phyloP scores from a whole-genome alignment of 176 grass and related monocot genomes.

The Cenchrus fungigraminus region DNA sequence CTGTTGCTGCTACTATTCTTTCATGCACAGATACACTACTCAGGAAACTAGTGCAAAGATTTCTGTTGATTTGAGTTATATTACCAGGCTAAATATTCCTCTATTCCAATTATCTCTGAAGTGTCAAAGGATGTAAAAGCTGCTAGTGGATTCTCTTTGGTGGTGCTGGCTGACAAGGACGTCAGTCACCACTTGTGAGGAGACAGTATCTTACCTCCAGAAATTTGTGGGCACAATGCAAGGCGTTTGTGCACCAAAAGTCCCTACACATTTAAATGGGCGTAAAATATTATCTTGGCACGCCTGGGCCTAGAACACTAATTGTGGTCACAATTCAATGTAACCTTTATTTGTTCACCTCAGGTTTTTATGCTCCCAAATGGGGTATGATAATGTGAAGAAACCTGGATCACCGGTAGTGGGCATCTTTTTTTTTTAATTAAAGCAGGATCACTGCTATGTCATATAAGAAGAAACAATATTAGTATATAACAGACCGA shows the following conservation, averaged over 20 bases:
- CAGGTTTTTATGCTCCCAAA: not conserved
- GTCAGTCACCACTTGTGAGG: not conserved
- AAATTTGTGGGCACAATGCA: not conserved
- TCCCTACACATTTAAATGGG: not conserved
- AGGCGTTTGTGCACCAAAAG: not conserved
- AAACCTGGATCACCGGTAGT: not conserved
- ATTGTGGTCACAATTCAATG: not conserved
- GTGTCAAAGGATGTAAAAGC: not conserved
- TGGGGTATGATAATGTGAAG: not conserved
- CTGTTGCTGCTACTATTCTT: not conserved
- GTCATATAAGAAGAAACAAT: too few species aligned
- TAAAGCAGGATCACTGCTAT: too few species aligned
- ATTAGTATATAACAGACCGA: too few species aligned
- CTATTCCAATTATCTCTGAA: not conserved
- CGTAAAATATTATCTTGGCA: not conserved
- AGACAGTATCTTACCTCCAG: not conserved
- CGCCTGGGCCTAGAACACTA: not conserved
- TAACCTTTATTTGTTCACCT: not conserved
- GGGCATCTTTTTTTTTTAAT: not conserved
- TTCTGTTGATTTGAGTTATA: not conserved
- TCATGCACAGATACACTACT: not conserved
- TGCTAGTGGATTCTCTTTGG: not conserved
- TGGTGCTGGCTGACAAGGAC: constrained; percentile 27
- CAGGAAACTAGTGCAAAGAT: not conserved
- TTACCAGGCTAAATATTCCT: not conserved